These are phyloP conservation scores for Hippophae gyantsensis DNA, from an alignment of 306 rosid genomes.

Conservation along the genomic window DNA sequence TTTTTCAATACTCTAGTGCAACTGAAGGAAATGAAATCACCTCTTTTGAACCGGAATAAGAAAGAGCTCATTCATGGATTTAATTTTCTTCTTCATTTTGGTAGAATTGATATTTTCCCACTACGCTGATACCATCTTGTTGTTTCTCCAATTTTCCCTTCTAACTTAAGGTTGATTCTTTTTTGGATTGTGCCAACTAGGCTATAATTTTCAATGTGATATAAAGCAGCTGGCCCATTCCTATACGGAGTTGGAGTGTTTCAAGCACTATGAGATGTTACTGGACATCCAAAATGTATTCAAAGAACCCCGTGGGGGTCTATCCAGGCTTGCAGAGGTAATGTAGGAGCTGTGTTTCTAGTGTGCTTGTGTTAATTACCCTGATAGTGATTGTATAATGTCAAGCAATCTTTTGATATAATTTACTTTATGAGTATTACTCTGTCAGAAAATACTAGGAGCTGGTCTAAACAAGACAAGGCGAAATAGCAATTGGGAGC, in stretches of 20 bases:
- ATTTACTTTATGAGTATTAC: conserved; percentile 13
- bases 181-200: conserved; percentile 38
- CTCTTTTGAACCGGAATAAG: no score
- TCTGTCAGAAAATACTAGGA: conserved; percentile 72
- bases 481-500: conserved; percentile 94
- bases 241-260: conserved; percentile 64
- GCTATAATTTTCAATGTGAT: conserved; percentile 87
- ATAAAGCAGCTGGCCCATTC: conserved; percentile 73
- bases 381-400: conserved; percentile 7
- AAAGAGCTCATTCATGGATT: no score
- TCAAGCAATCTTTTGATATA: conserved; percentile 10
- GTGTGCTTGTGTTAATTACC: conserved; percentile 1
- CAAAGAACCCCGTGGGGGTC: conserved; percentile 74
- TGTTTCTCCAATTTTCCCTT: not conserved
- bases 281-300: conserved; percentile 74
- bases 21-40: no score
- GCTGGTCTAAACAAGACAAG: conserved; percentile 87
- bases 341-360: not conserved
- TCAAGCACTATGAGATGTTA: conserved; percentile 70
- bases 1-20: no score
- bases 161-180: conserved; percentile 15
- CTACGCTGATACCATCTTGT: not conserved
- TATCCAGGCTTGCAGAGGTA: conserved; percentile 83
- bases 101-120: not conserved
- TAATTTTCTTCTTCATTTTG: not conserved